Conservation (phyloP, 495 filamentous ascomycete species). For the Tirmania nivea region DNA sequence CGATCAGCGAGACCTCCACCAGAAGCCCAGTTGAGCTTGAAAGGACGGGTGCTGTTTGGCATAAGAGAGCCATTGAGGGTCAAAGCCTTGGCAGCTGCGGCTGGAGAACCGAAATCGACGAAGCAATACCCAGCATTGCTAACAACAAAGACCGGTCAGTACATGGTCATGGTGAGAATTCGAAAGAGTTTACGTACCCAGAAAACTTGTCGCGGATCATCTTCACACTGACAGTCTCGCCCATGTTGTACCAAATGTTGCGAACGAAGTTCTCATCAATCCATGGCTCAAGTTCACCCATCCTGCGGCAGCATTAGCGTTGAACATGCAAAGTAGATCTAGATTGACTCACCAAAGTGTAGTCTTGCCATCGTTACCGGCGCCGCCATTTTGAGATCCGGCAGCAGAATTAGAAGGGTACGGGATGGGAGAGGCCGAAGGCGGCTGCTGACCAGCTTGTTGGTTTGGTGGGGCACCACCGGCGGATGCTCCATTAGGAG, state of each 20-base stretch:
- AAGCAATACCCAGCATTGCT: constrained; percentile 99
- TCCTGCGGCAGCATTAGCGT: constrained; percentile 34
- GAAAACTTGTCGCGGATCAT: constrained; percentile 99
- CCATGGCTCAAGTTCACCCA: constrained; percentile 98
- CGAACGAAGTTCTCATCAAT: constrained; percentile 98
- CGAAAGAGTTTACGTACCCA: constrained; percentile 44
- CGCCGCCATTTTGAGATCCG: constrained; percentile 26
- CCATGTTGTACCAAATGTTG: constrained; percentile 74
- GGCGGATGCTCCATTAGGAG: constrained; percentile 24
- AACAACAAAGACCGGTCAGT: constrained; percentile 32
- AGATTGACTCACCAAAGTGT: constrained; percentile 48
- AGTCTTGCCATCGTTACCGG: constrained; percentile 48
- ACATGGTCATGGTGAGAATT: constrained; percentile 6
- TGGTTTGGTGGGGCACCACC: constrained; percentile 31
- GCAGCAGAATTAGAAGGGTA: constrained; percentile 29
- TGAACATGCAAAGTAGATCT: background rate
- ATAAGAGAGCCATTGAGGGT: constrained; percentile 73
- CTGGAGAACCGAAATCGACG: constrained; percentile 70
- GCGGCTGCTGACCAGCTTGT: constrained; percentile 30
- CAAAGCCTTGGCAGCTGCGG: constrained; percentile 77
- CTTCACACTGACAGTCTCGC: constrained; percentile 91
- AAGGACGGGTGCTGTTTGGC: constrained; percentile 81
- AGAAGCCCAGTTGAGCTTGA: constrained; percentile 99
- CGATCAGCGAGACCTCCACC: constrained; percentile 88
- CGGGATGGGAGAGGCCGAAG: constrained; percentile 32